Evolutionary conservation across 495 filamentous ascomycete species (phyloP), one percentile per base, ranked within the genome.

Genomic region (Aspergillus sclerotioniger): DNA sequence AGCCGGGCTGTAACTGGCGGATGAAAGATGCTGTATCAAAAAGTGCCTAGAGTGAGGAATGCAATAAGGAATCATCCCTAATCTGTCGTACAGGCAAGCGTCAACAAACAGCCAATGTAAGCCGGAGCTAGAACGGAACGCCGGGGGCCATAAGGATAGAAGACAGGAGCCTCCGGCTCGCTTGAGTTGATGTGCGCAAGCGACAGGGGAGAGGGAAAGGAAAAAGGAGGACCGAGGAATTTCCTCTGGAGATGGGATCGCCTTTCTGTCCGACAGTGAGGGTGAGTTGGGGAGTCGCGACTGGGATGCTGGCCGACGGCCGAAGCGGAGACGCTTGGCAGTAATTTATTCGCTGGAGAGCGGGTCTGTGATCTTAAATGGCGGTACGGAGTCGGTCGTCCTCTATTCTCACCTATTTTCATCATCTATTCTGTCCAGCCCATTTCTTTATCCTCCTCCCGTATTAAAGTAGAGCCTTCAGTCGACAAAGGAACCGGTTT

Each of bases 241-340:
- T 16, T 50, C 25, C 31, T 50, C 33, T 37, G 44, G 50, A 37
- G 44, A 45, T 51, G 32, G 50, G 10, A 32, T 53, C 21, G 29
- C 28, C 21, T 10, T 33, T 25, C 25, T 5, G 25, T 25, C 25
- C 25, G 25, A 25, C 25, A 25, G 25, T 25, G 25, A 25, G 2
- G 51, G 31, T 32, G 48, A 43, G 45, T 51, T 45, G 2, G 25
- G 57, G 56, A 53, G 50, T 13, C 45, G 20, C 10, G 16, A 53
- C 35, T 47, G 47, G n/a, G n/a, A 45, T 56, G 55, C 52, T 19
- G 46, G 52, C 44, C 56, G 48, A 48, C 37, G 53, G 53, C 32
- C 53, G 41, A 62, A 60, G 60, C 61, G 61, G 64, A 66, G 64
- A 53, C 12, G 53, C 64, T 63, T 66, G 64, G 64, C 64, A 57